Base-by-base conservation (phyloP, 2,329 filamentous ascomycete genomes). In the Byssochlamys sp. region DNA sequence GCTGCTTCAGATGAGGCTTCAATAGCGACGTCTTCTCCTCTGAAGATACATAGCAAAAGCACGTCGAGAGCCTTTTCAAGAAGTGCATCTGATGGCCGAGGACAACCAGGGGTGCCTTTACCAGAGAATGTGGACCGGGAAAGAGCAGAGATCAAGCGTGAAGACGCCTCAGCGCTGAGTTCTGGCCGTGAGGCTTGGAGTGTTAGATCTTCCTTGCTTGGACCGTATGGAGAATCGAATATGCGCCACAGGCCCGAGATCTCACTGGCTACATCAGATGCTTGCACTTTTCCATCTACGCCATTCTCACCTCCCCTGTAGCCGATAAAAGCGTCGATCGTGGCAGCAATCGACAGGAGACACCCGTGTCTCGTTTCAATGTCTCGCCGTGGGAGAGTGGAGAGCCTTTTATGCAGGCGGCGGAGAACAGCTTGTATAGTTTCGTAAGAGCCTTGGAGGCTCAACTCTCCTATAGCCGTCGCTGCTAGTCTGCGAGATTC, bases 401-500 rank as follows among this genome's bases (percentile, higher is more conserved):
- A 62, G n/a, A 76, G 57, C 55, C 66, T 73, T 11, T 66, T 59
- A 51, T 70, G 59, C 31, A 74, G 62, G 49, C 68, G 66, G 28
- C 72, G 66, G 28, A 75, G 53, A 4, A 73, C 70, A 4, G 66
- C 58, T 1, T 57, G 55, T 50, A 75, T 59, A 0, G 67, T 67
- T 45, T 65, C 66, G 61, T 67, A 72, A 1, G 64, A 66, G 50
- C 66, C 58, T 45, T 74, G 71, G 4, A 62, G 62, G 49, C 72
- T 73, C 31, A 78, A 58, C 12, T 58, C 61, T 11, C 89, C 89
- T 64, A 92, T 85, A 0, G 89, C 85, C 1, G 73, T 73, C 1
- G 88, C 90, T 12, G 90, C 86, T 54, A 83, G 81, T 63, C 89
- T 81, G 60, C 94, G 83, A 1, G 90, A 90, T 4, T 80, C 76